A percentile compares a stretch with the other conserved stretches of the same genome.
Evolutionary conservation across 2,329 filamentous ascomycete genomes (phyloP).

Genomic region (Annulohypoxylon truncatum): DNA sequence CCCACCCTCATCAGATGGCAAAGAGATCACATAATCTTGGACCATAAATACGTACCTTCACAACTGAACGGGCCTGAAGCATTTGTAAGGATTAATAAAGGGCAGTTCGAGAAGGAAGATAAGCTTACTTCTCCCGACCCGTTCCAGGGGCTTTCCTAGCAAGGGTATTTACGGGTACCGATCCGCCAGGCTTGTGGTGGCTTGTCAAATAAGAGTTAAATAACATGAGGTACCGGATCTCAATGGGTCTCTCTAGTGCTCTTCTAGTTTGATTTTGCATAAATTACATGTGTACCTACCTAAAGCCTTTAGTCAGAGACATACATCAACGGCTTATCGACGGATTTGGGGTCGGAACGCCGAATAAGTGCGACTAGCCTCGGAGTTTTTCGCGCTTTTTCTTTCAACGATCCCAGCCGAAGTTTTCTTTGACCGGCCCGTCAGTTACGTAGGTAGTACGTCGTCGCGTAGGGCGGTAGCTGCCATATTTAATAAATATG

Average conservation of each 20-base stretch:
- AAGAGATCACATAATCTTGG: neutral
- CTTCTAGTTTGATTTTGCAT: conserved; percentile 2
- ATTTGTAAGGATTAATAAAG: conserved; percentile 26
- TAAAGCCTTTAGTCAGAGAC: conserved; percentile 3
- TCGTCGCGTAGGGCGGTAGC: neutral
- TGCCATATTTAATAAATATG: neutral
- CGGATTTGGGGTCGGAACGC: conserved; percentile 6
- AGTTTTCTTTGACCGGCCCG: neutral
- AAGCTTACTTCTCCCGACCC: conserved; percentile 14
- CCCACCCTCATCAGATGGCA: conserved; percentile 4
- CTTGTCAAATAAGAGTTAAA: neutral
- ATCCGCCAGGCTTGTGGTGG: conserved; percentile 1
- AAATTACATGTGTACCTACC: neutral
- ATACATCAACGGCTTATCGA: neutral
- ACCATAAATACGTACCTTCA: neutral
- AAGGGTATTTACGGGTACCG: conserved; percentile 9
- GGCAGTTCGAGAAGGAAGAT: neutral
- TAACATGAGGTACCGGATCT: neutral
- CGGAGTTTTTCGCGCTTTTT: conserved; percentile 21
- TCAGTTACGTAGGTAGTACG: neutral
- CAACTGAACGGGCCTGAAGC: neutral
- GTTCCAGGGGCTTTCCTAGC: neutral
- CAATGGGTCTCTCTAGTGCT: neutral
- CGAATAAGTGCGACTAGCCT: conserved; percentile 10
- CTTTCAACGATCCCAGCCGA: neutral